Conservation (phyloP, 257 asterid genomes). For the Solanum virginianum region DNA sequence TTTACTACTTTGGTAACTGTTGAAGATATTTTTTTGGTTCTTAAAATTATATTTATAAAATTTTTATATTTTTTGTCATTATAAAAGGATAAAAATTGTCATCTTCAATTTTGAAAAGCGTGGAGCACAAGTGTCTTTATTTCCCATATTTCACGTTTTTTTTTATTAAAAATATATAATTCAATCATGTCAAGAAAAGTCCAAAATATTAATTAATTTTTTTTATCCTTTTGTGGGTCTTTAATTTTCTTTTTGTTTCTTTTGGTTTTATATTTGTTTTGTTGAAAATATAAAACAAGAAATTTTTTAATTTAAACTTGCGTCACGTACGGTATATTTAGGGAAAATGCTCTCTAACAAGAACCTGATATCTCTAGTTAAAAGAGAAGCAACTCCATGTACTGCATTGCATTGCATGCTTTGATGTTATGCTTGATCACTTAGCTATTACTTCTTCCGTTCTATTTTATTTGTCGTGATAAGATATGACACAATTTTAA, state of each 20-base stretch:
- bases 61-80: not conserved
- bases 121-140: not conserved
- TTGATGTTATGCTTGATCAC: too few species aligned
- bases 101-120: not conserved
- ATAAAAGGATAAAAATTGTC: not conserved
- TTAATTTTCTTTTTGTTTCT: not conserved
- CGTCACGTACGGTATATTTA: too few species aligned
- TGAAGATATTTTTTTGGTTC: not conserved
- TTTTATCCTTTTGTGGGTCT: too few species aligned
- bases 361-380: fast-evolving
- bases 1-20: not conserved
- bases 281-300: not conserved
- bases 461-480: too few species aligned
- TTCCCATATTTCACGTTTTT: not conserved
- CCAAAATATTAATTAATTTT: not conserved
- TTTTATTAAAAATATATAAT: not conserved
- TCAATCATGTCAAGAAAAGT: not conserved
- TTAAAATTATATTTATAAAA: not conserved
- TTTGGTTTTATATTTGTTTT: not conserved
- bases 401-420: too few species aligned
- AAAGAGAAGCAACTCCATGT: fast-evolving
- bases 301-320: too few species aligned
- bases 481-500: too few species aligned
- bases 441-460: too few species aligned
- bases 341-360: too few species aligned